Evolutionary conservation across 441 rosid species (phyloP).

Genomic region (Bruguiera hainesii): DNA sequence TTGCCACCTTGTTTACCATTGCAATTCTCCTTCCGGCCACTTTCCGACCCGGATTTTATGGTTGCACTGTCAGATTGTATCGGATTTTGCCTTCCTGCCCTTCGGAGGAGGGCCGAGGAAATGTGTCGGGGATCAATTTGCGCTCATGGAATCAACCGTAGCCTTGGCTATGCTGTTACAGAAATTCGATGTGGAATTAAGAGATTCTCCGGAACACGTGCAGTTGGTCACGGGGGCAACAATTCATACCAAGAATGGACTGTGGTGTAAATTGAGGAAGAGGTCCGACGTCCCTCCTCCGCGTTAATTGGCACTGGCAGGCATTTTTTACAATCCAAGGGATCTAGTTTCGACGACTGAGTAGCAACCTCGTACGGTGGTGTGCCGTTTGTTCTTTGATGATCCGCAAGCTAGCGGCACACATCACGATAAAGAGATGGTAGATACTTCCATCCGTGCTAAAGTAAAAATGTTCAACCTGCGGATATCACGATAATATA

Average conservation of each 20-base stretch:
- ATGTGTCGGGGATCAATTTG: slow-evolving; percentile 95
- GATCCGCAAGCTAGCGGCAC: no score
- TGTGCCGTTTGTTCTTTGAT: no score
- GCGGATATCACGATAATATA: no score
- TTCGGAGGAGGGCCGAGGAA: slow-evolving; percentile 95
- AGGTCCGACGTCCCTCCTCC: slow-evolving; percentile 32
- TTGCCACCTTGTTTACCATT: background rate
- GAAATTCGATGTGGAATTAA: slow-evolving; percentile 69
- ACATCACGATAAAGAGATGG: no score
- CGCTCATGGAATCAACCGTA: slow-evolving; percentile 83
- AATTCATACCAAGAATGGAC: slow-evolving; percentile 76
- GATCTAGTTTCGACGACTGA: background rate
- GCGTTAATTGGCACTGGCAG: background rate
- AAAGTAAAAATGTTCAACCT: no score
- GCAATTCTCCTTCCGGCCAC: background rate
- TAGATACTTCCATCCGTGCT: no score
- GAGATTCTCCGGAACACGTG: slow-evolving; percentile 64
- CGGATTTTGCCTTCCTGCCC: slow-evolving; percentile 87
- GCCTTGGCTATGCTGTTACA: slow-evolving; percentile 73
- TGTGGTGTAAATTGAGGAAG: slow-evolving; percentile 81
- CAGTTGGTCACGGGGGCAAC: slow-evolving; percentile 88
- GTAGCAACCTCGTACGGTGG: no score
- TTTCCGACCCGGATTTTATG: slow-evolving; percentile 10
- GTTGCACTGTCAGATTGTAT: slow-evolving; percentile 48
- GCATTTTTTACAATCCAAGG: background rate